Evolutionary conservation across 1,284 basidiomycete species (phyloP).

Genomic region (Cystobasidium slooffiae): DNA sequence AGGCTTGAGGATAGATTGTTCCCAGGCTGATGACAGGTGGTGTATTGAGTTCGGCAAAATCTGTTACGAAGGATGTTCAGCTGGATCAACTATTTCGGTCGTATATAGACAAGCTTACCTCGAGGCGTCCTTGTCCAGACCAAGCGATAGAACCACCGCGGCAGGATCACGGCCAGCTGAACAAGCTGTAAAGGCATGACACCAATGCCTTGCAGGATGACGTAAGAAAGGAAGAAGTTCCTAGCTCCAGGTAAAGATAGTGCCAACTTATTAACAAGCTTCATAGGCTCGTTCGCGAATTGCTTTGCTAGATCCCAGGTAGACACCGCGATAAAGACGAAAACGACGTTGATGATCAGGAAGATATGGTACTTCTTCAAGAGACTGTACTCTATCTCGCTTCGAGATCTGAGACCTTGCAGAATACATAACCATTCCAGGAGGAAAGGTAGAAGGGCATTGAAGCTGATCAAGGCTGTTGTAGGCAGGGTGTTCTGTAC

Average conservation of each 20-base stretch:
- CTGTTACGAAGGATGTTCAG: conserved; percentile 58
- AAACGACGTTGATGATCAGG: conserved; percentile 89
- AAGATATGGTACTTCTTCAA: conserved; percentile 96
- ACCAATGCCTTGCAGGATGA: conserved; percentile 68
- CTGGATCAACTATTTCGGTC: background rate
- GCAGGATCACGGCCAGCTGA: conserved; percentile 81
- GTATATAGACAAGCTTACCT: conserved; percentile 62
- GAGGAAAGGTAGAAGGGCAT: conserved; percentile 84
- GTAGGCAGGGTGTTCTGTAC: conserved; percentile 92
- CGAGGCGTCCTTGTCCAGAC: conserved; percentile 82
- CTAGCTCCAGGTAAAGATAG: conserved; percentile 68
- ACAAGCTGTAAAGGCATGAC: conserved; percentile 93
- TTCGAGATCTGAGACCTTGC: conserved; percentile 85
- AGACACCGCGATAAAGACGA: conserved; percentile 75
- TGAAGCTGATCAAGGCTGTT: conserved; percentile 84
- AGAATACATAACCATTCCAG: conserved; percentile 68
- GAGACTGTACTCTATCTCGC: conserved; percentile 90
- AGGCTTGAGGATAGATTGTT: conserved; percentile 63
- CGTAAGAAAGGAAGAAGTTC: conserved; percentile 82
- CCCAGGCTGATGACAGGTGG: conserved; percentile 97
- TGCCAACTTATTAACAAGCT: conserved; percentile 87
- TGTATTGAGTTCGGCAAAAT: conserved; percentile 94
- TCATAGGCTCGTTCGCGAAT: conserved; percentile 79
- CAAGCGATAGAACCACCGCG: conserved; percentile 70
- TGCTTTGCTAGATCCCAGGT: conserved; percentile 66